phyloP scores from a whole-genome alignment of 192 early-diverging fungal species.

The Lobulomyces angularis region DNA sequence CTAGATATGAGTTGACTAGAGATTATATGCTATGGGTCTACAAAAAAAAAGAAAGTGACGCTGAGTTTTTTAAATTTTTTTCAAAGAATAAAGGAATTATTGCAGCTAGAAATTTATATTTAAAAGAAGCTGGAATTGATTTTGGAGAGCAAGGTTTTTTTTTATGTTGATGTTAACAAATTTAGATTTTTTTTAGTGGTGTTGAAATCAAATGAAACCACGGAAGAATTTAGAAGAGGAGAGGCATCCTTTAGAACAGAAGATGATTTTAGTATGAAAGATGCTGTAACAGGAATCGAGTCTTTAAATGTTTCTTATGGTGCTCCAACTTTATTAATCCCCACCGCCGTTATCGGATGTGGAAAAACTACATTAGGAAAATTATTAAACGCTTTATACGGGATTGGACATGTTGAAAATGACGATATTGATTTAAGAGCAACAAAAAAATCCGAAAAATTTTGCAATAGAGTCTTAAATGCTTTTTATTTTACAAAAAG shows the following conservation, averaged over 20 bases:
- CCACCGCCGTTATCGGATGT: constrained; percentile 66
- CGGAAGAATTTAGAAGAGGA: constrained; percentile 13
- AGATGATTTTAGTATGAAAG: constrained; percentile 11
- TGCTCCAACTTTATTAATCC: constrained; percentile 23
- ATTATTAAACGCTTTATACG: constrained; percentile 12
- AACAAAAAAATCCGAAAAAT: constrained; percentile 39
- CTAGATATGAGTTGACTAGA: constrained; percentile 44
- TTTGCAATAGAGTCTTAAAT: constrained; percentile 43
- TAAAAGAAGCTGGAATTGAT: constrained; percentile 43
- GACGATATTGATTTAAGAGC: constrained; percentile 60
- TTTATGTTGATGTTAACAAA: constrained; percentile 1
- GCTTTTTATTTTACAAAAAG: constrained; percentile 34
- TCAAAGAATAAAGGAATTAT: constrained; percentile 71
- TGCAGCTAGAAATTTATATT: constrained; percentile 60
- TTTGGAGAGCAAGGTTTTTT: constrained; percentile 24
- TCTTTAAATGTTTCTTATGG: background rate
- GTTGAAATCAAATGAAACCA: constrained; percentile 6
- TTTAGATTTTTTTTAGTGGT: background rate
- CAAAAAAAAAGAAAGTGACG: constrained; percentile 39
- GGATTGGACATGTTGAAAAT: constrained; percentile 65
- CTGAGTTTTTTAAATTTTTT: constrained; percentile 53
- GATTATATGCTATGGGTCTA: constrained; percentile 67
- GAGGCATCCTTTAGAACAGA: constrained; percentile 10
- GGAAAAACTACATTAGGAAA: constrained; percentile 47
- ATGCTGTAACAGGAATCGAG: constrained; percentile 4